Conservation (phyloP, 176 grass and related monocot species). For the Lolium multiflorum region DNA sequence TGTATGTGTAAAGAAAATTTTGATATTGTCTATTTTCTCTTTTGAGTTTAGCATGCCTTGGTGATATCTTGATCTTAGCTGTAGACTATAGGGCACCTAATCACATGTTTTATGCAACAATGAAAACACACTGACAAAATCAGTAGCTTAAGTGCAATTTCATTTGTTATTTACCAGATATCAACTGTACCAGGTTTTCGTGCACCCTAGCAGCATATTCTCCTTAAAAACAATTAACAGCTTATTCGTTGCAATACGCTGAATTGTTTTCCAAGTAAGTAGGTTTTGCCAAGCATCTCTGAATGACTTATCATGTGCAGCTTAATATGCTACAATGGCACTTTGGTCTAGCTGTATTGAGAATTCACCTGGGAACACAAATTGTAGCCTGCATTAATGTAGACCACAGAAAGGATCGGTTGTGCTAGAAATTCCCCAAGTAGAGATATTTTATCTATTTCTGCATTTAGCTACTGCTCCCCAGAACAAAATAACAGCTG, state of each 20-base stretch:
- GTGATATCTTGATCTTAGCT: too few species aligned
- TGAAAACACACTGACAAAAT: not conserved
- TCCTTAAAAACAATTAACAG: not conserved
- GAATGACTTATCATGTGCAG: not conserved
- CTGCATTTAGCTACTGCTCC: not conserved
- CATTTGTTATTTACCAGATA: not conserved
- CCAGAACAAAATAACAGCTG: slow-evolving; percentile 5
- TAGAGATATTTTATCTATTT: not conserved
- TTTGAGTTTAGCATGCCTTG: not conserved
- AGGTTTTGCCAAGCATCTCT: not conserved
- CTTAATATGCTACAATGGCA: not conserved
- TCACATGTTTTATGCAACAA: slow-evolving; percentile 2
- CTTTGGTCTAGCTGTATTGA: too few species aligned
- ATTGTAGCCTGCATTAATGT: not conserved
- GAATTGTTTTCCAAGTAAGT: slow-evolving; percentile 8
- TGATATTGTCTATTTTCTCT: not conserved
- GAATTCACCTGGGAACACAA: too few species aligned
- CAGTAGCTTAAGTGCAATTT: slow-evolving; percentile 1
- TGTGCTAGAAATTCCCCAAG: slow-evolving; percentile 12
- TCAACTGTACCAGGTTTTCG: not conserved
- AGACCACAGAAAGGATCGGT: not conserved
- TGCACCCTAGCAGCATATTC: not conserved
- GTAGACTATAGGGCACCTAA: too few species aligned
- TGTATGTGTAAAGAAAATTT: slow-evolving; percentile 49
- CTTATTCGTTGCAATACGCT: slow-evolving; percentile 4